Conservation (phyloP, 148 eudicot genomes). For the Fagopyrum esculentum region DNA sequence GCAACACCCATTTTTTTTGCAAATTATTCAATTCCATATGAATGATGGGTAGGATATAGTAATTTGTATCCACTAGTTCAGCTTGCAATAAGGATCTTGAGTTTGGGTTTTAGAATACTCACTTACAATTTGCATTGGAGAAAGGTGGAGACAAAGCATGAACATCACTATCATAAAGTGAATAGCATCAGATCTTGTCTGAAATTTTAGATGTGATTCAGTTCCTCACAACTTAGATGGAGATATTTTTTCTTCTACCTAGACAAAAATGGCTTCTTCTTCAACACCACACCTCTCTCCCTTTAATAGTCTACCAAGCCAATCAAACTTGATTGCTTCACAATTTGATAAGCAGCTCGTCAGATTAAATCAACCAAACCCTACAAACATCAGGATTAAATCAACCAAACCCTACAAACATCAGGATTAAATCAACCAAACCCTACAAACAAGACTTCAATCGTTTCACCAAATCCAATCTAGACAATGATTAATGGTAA, state of each 20-base stretch:
- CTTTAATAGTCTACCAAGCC: neutral
- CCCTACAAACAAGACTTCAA: too few relatives aligned
- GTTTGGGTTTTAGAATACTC: neutral
- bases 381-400: too few relatives aligned
- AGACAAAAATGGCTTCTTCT: neutral
- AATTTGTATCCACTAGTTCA: neutral
- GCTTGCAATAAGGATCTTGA: neutral
- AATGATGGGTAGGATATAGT: neutral
- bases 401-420: too few relatives aligned
- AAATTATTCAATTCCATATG: neutral
- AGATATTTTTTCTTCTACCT: neutral
- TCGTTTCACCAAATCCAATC: too few relatives aligned
- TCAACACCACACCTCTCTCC: neutral
- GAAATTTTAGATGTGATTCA: neutral
- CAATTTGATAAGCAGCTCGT: neutral
- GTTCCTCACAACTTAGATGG: neutral
- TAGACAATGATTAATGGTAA: too few relatives aligned
- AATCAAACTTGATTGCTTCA: neutral
- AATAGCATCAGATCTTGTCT: neutral
- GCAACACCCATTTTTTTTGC: neutral
- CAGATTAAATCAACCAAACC: neutral
- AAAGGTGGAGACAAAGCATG: neutral
- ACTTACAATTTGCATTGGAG: neutral
- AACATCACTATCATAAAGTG: neutral
- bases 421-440: too few relatives aligned